A percentile compares a stretch with the other conserved stretches of the same genome.
phyloP scores from a whole-genome alignment of 805 yeast genomes.

The Ogataea siamensis region DNA sequence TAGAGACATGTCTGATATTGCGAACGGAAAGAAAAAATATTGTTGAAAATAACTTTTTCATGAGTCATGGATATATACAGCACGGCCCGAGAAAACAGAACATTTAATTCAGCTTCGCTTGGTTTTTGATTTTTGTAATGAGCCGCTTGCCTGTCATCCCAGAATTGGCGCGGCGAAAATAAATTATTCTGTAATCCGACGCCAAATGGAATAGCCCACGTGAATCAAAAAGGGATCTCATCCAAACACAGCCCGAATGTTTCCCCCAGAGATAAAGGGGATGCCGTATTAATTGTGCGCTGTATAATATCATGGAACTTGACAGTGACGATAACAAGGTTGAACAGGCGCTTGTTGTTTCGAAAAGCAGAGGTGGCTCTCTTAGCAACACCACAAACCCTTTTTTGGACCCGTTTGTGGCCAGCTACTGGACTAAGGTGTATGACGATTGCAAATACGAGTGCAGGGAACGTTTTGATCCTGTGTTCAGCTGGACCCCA shows the following conservation, averaged over 20 bases:
- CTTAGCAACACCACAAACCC: conserved; percentile 12
- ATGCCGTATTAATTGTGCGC: neutral
- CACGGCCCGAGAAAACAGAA: conserved; percentile 12
- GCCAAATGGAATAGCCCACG: neutral
- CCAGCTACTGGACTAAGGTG: conserved; percentile 32
- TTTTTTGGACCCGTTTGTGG: conserved; percentile 33
- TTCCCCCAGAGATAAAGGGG: neutral
- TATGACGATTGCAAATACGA: conserved; percentile 37
- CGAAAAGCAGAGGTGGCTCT: conserved; percentile 1
- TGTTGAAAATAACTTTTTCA: neutral
- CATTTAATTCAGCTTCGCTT: neutral
- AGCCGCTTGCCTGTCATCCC: conserved; percentile 1
- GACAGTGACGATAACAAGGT: conserved; percentile 1
- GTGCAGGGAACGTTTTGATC: conserved; percentile 37
- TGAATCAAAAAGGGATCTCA: neutral
- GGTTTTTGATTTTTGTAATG: neutral
- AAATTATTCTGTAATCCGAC: conserved; percentile 4
- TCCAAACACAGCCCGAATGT: neutral
- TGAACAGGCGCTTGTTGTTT: neutral
- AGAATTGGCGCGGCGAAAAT: neutral
- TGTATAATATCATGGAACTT: neutral
- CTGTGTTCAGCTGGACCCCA: conserved; percentile 35
- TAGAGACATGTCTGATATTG: conserved; percentile 2
- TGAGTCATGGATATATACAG: conserved; percentile 6
- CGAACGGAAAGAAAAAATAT: neutral